A percentile compares a stretch with the other conserved stretches of the same genome.
phyloP scores from a whole-genome alignment of 2,329 filamentous ascomycete genomes.

The Sporothrix variecibatus region DNA sequence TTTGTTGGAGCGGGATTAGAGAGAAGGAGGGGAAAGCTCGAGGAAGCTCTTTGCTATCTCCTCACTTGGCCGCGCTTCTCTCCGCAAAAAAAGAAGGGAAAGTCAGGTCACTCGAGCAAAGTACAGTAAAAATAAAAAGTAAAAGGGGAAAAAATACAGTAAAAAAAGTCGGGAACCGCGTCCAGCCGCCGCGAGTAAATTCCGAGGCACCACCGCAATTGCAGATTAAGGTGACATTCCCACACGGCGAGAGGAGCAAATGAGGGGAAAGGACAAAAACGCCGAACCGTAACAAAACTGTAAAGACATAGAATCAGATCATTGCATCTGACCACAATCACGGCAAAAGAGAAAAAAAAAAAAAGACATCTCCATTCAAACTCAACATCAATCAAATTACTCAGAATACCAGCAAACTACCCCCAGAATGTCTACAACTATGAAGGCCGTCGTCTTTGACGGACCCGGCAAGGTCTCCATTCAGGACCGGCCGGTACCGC shows the following conservation, averaged over 20 bases:
- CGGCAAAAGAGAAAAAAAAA: too few species aligned
- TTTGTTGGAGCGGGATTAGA: background rate
- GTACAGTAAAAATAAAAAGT: background rate
- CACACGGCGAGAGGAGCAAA: background rate
- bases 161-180: background rate
- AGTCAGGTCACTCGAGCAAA: background rate
- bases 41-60: background rate
- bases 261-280: constrained; percentile 13
- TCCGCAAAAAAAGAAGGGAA: background rate
- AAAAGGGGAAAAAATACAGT: background rate
- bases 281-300: background rate
- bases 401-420: background rate
- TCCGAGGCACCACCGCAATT: background rate
- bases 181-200: background rate
- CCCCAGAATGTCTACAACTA: constrained; percentile 50
- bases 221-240: constrained; percentile 7
- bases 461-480: constrained; percentile 73
- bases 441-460: constrained; percentile 89
- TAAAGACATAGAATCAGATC: background rate
- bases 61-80: background rate
- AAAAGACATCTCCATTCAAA: background rate
- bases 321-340: background rate
- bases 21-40: background rate
- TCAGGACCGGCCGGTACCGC: constrained; percentile 77
- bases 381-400: background rate